phyloP scores from a whole-genome alignment of 1,139 yeast species.

The Zygoascus meyerae region DNA sequence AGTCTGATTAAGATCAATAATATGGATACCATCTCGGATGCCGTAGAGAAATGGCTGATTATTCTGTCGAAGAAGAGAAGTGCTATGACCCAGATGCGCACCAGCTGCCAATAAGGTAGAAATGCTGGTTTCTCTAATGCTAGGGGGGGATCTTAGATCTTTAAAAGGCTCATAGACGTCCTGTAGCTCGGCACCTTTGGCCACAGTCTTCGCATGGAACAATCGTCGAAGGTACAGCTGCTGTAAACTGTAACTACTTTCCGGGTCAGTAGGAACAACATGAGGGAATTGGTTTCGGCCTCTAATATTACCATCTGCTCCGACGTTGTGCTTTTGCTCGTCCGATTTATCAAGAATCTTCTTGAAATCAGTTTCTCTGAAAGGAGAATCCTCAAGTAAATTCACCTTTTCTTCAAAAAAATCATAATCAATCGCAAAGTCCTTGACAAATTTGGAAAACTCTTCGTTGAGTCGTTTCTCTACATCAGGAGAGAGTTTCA shows the following conservation, averaged over 20 bases:
- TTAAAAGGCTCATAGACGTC: conserved; percentile 66
- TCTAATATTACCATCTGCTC: conserved; percentile 22
- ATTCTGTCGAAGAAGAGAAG: conserved; percentile 71
- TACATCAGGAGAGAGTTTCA: conserved; percentile 24
- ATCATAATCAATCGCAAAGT: conserved; percentile 29
- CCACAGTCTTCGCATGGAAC: conserved; percentile 47
- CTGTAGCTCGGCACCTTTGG: conserved; percentile 57
- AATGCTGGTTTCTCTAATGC: conserved; percentile 53
- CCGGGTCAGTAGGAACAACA: conserved; percentile 32
- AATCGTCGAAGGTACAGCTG: conserved; percentile 72
- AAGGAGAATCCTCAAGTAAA: conserved; percentile 15
- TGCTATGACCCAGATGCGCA: conserved; percentile 89
- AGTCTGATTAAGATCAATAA: conserved; percentile 85
- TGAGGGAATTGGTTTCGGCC: conserved; percentile 35
- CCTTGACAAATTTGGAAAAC: conserved; percentile 27
- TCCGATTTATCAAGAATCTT: conserved; percentile 10
- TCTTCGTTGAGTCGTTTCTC: conserved; percentile 27
- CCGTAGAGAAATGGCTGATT: conserved; percentile 88
- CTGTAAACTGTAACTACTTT: conserved; percentile 59
- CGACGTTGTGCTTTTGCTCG: conserved; percentile 5
- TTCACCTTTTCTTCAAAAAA: conserved; percentile 18
- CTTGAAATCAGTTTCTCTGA: conserved; percentile 14
- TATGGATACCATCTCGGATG: conserved; percentile 78
- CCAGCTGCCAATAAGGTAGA: conserved; percentile 82
- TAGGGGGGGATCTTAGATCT: conserved; percentile 55